Evolutionary conservation across 148 eudicot species (phyloP), one percentile per base, ranked within the genome.

Genomic region (Rhododendron simsii): DNA sequence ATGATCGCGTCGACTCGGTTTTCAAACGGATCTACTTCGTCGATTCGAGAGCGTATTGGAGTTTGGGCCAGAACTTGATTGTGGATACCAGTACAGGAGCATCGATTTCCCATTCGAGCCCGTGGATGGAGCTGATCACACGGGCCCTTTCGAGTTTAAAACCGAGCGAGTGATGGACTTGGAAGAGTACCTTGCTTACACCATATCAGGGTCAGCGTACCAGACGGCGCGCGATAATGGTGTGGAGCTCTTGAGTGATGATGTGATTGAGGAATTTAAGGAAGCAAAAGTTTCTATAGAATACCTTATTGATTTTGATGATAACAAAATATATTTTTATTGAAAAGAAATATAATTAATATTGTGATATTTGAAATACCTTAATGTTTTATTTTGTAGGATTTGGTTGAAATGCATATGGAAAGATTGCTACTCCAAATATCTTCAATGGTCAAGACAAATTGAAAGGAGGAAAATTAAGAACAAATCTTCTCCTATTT

Each of bases 61-160:
- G 87, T 1, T 35, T 82, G 4, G 88, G 87, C 12, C 88, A 95
- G 3, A 71, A 89, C 26, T 11, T 90, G 53, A 93, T 95, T 79
- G 94, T 91, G 50, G 83, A 88, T 30, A 30, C 3, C 85, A 86
- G 83, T 95, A 93, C 76, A 44, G 0, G 77, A 91, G 85, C 28
- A 86, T 95, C 14, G 87, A 92, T 45, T 95, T 95, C 14, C 98
- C 98, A 12, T 95, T 95, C n/a, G 94, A 85, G 90, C 87, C 98
- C 1, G 93, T 94, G 0, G 90, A 91, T 48, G 95, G 96, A 71
- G 48, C 86, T 87, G 93, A 88, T 57, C 84, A 88, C 30, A 96
- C 92, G 0, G 98, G 98, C 7, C 98, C 98, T 5, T 91, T 95
- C 67, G 93, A 92, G 91, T 95, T 95, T 55, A 84, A 80, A 81